Evolutionary conservation across 495 filamentous ascomycete species (phyloP).

Genomic region (Hypoxylon lenormandii): DNA sequence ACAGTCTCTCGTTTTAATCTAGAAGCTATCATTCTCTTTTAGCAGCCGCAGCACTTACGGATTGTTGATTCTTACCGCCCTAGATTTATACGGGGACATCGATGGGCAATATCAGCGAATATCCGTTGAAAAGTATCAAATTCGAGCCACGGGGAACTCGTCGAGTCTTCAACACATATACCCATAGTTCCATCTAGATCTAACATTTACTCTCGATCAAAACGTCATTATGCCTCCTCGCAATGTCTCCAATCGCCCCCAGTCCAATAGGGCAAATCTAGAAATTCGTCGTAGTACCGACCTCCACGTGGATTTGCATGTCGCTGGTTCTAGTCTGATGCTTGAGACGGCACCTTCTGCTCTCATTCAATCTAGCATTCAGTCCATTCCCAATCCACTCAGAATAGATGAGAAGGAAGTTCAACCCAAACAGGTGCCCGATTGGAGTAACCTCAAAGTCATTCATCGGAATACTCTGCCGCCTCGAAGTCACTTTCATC

Average conservation of each 20-base stretch:
- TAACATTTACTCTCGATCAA: not conserved
- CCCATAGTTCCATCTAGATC: not conserved
- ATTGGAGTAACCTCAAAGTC: slow-evolving; percentile 71
- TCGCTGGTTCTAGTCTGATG: slow-evolving; percentile 20
- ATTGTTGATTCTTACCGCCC: too few relatives aligned
- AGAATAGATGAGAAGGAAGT: slow-evolving; percentile 20
- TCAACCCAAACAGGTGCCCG: slow-evolving; percentile 54
- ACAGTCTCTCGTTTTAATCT: not conserved
- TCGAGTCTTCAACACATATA: too few relatives aligned
- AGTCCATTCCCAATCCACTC: not conserved
- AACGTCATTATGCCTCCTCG: slow-evolving; percentile 31
- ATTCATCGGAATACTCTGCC: slow-evolving; percentile 73
- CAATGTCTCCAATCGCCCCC: slow-evolving; percentile 4
- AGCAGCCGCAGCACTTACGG: too few relatives aligned
- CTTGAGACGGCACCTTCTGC: not conserved
- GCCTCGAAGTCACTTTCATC: slow-evolving; percentile 68
- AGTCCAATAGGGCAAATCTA: slow-evolving; percentile 3
- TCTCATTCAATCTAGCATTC: not conserved
- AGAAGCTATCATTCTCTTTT: too few relatives aligned
- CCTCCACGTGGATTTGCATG: slow-evolving; percentile 43
- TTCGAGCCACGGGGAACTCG: not conserved
- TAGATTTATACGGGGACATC: too few relatives aligned
- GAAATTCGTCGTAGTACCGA: slow-evolving; percentile 20
- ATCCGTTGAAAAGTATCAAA: too few relatives aligned
- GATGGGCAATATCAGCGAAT: too few relatives aligned